Evolutionary conservation across 176 grass and related monocot genomes (phyloP).

Genomic region (Pontederia crassipes): DNA sequence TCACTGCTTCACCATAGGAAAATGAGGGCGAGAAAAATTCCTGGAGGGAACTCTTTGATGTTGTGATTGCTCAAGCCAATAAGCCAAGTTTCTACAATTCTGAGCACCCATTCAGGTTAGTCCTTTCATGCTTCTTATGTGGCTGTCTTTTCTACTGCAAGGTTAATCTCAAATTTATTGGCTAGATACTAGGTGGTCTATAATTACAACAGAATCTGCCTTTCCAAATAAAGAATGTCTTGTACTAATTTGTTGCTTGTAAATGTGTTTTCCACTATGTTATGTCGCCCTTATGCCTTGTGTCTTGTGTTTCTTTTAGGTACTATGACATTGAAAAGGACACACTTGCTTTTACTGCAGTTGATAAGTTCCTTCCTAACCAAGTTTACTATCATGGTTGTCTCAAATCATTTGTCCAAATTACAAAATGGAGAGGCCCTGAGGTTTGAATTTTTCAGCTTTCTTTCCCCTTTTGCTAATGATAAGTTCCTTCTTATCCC

Average conservation of each 20-base stretch:
- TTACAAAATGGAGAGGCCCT: slow-evolving; percentile 95
- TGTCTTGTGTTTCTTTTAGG: slow-evolving; percentile 38
- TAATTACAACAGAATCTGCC: too few relatives aligned
- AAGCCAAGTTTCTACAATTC: slow-evolving; percentile 94
- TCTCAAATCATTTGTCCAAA: slow-evolving; percentile 94
- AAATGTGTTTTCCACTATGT: background rate
- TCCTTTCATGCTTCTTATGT: background rate
- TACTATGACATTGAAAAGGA: slow-evolving; percentile 86
- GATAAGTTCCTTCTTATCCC: background rate
- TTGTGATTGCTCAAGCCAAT: slow-evolving; percentile 96
- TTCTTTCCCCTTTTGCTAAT: background rate
- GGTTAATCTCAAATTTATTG: background rate
- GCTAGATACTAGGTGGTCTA: too few relatives aligned
- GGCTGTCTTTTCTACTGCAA: background rate
- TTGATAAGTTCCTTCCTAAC: slow-evolving; percentile 70
- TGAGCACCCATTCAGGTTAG: slow-evolving; percentile 84
- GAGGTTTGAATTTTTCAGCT: slow-evolving; percentile 32
- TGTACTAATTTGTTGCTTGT: too few relatives aligned
- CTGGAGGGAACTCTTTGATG: slow-evolving; percentile 95
- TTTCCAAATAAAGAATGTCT: too few relatives aligned
- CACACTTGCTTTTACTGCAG: slow-evolving; percentile 77
- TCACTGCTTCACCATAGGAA: slow-evolving; percentile 37
- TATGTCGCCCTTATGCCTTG: background rate
- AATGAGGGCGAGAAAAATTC: slow-evolving; percentile 60
- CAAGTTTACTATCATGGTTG: slow-evolving; percentile 90